Conservation (phyloP, 129 eudicot genomes). For the Centella asiatica region DNA sequence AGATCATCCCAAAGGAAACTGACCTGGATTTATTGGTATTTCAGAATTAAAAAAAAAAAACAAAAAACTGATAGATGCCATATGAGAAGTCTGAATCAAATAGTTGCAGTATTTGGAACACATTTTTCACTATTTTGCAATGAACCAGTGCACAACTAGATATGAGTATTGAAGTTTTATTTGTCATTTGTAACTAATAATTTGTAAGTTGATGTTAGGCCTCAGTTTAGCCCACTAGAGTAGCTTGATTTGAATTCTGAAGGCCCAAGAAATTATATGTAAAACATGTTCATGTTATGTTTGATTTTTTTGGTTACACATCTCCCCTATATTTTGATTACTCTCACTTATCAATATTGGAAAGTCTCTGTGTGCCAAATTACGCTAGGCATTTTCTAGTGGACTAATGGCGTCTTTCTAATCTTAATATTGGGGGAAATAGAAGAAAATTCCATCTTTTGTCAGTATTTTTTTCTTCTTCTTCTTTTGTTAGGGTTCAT, state of each 20-base stretch:
- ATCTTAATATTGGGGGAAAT: too few relatives aligned
- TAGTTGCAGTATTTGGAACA: not conserved
- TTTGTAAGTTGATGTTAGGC: not conserved
- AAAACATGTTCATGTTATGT: not conserved
- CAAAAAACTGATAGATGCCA: not conserved
- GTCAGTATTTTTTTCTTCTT: too few relatives aligned
- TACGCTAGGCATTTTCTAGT: too few relatives aligned
- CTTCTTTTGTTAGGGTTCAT: too few relatives aligned
- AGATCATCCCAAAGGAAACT: not conserved
- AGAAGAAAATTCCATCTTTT: too few relatives aligned
- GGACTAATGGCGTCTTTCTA: too few relatives aligned
- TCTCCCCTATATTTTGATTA: too few relatives aligned
- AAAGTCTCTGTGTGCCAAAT: too few relatives aligned
- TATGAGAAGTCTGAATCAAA: not conserved
- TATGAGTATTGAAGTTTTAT: not conserved
- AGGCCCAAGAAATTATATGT: not conserved
- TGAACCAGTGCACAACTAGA: too few relatives aligned
- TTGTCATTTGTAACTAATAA: not conserved
- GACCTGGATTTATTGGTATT: not conserved
- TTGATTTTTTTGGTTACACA: too few relatives aligned
- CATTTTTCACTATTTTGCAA: too few relatives aligned
- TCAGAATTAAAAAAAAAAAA: not conserved
- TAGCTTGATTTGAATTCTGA: not conserved
- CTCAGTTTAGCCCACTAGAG: not conserved
- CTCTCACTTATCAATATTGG: too few relatives aligned